Percentiles rank a stretch among this genome's conserved stretches.
Conservation (phyloP, 2,329 filamentous ascomycete genomes). For the Sporothrix inflata region DNA sequence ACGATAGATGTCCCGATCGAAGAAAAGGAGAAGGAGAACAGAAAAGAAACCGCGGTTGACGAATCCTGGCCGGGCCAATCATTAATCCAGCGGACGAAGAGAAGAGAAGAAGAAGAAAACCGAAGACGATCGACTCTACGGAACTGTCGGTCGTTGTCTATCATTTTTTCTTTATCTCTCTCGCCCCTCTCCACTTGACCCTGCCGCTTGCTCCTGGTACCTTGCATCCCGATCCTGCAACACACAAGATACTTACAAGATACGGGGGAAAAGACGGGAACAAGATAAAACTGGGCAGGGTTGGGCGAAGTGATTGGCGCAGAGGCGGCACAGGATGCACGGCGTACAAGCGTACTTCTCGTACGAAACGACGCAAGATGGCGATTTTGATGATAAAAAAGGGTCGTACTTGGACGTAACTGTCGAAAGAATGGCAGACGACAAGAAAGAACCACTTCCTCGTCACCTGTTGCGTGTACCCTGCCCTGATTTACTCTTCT, state of each 20-base stretch:
- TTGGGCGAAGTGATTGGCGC: not conserved
- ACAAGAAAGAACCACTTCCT: not conserved
- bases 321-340: slow-evolving; percentile 4
- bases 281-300: not conserved
- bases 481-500: not conserved
- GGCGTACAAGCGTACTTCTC: not conserved
- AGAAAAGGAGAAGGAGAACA: not conserved
- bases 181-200: not conserved
- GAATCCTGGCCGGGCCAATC: not conserved
- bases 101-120: not conserved
- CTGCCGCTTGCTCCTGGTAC: slow-evolving; percentile 1
- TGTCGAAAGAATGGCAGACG: not conserved
- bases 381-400: not conserved
- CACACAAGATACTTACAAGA: not conserved
- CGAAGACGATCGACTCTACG: not conserved
- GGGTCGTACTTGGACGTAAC: not conserved
- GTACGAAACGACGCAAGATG: not conserved
- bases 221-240: slow-evolving; percentile 15
- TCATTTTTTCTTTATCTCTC: not conserved
- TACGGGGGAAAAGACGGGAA: not conserved
- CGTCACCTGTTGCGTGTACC: not conserved
- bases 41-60: not conserved
- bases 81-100: not conserved
- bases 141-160: not conserved
- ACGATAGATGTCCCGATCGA: not conserved